A percentile compares a stretch with the other conserved stretches of the same genome.
phyloP scores from a whole-genome alignment of 352 stramenopile genomes.

The Phytophthora boehmeriae region DNA sequence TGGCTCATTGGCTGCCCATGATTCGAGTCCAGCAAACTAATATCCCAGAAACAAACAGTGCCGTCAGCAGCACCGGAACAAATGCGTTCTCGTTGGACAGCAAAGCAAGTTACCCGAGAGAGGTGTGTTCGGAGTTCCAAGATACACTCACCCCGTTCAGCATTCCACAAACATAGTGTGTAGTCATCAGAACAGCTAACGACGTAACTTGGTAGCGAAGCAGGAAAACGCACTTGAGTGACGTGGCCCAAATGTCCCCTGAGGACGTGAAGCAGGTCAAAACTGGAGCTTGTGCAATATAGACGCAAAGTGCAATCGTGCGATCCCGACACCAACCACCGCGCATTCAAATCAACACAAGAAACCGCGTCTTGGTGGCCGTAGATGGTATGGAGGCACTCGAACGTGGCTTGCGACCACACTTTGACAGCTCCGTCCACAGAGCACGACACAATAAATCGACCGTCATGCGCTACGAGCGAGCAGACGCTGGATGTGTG shows the following conservation, averaged over 20 bases:
- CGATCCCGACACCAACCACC: slow-evolving; percentile 73
- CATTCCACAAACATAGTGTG: slow-evolving; percentile 64
- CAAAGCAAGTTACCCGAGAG: slow-evolving; percentile 59
- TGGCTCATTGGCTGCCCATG: slow-evolving; percentile 8
- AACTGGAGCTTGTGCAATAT: slow-evolving; percentile 40
- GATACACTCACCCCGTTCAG: slow-evolving; percentile 44
- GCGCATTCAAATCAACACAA: slow-evolving; percentile 47
- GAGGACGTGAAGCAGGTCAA: slow-evolving; percentile 49
- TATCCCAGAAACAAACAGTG: slow-evolving; percentile 64
- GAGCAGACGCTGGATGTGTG: slow-evolving; percentile 68
- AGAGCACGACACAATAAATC: slow-evolving; percentile 67
- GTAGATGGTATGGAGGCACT: slow-evolving; percentile 68
- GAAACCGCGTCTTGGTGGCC: slow-evolving; percentile 72
- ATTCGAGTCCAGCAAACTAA: slow-evolving; percentile 14
- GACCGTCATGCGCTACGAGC: slow-evolving; percentile 55
- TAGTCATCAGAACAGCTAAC: slow-evolving; percentile 70
- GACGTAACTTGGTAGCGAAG: slow-evolving; percentile 27
- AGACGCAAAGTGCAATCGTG: slow-evolving; percentile 68
- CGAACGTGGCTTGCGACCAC: slow-evolving; percentile 59
- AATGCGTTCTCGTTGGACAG: slow-evolving; percentile 25
- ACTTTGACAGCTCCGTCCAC: slow-evolving; percentile 76
- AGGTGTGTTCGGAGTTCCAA: slow-evolving; percentile 48
- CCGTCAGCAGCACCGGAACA: slow-evolving; percentile 69
- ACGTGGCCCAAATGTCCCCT: slow-evolving; percentile 61
- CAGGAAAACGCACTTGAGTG: slow-evolving; percentile 52